These are phyloP conservation scores for Falciphora oryzae DNA, from an alignment of 2,329 filamentous ascomycete genomes.

Conservation along the genomic window DNA sequence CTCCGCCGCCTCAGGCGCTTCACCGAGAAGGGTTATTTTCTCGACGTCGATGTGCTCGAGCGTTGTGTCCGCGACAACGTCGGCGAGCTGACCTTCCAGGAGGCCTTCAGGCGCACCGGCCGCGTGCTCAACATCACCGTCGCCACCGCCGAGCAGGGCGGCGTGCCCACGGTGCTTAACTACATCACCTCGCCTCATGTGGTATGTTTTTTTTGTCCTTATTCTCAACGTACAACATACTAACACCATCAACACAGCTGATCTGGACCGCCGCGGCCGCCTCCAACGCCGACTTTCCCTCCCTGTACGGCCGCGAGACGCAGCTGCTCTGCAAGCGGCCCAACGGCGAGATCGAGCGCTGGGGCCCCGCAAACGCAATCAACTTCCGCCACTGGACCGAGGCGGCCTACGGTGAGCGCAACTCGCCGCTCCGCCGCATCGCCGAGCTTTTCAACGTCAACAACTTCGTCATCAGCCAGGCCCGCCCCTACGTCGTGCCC, in stretches of 20 bases:
- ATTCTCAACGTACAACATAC: background rate
- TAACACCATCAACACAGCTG: slow-evolving; percentile 40
- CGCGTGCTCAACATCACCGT: slow-evolving; percentile 89
- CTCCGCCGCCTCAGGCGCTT: slow-evolving; percentile 63
- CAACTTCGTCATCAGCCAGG: slow-evolving; percentile 92
- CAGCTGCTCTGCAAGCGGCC: slow-evolving; percentile 65
- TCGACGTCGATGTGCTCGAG: slow-evolving; percentile 76
- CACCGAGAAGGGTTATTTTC: slow-evolving; percentile 70
- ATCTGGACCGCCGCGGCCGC: slow-evolving; percentile 76
- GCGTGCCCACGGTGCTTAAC: slow-evolving; percentile 80
- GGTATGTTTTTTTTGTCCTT: slow-evolving; percentile 43
- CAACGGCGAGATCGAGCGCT: slow-evolving; percentile 65
- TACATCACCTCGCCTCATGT: slow-evolving; percentile 92
- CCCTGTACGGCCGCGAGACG: slow-evolving; percentile 59
- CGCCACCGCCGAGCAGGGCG: slow-evolving; percentile 65
- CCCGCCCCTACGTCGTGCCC: slow-evolving; percentile 81
- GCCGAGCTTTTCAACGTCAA: slow-evolving; percentile 87
- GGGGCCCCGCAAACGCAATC: slow-evolving; percentile 57
- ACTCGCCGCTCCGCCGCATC: slow-evolving; percentile 61
- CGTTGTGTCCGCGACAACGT: slow-evolving; percentile 80
- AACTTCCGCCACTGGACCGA: slow-evolving; percentile 65
- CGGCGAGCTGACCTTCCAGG: slow-evolving; percentile 86
- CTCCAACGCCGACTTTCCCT: slow-evolving; percentile 62
- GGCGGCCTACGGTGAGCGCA: slow-evolving; percentile 59
- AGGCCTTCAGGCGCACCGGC: slow-evolving; percentile 81